Conservation (phyloP, 352 stramenopile genomes). For the Phytophthora cactorum region DNA sequence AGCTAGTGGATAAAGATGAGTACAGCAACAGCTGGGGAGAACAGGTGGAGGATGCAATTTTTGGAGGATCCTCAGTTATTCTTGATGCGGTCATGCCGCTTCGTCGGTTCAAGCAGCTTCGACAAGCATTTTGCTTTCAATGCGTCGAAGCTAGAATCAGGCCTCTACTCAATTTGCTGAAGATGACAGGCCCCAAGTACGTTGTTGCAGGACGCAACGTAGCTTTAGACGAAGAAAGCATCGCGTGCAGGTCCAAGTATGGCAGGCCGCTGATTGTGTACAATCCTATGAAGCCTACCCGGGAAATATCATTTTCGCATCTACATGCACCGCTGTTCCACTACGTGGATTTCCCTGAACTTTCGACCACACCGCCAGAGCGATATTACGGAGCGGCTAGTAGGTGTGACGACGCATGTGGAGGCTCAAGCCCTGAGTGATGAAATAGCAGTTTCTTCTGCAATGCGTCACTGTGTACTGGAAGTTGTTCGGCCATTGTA, state of each 20-base stretch:
- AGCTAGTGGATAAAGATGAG: too few relatives aligned
- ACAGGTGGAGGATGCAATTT: slow-evolving; percentile 20
- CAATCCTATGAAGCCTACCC: slow-evolving; percentile 18
- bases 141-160: slow-evolving; percentile 13
- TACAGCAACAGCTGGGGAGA: background rate
- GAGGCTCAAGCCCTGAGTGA: too few relatives aligned
- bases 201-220: slow-evolving; percentile 5
- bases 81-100: slow-evolving; percentile 34
- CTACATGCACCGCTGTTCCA: slow-evolving; percentile 1
- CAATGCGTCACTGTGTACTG: background rate
- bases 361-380: too few relatives aligned
- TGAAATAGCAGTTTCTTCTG: background rate
- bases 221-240: too few relatives aligned
- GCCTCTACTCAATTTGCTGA: background rate
- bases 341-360: too few relatives aligned
- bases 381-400: too few relatives aligned
- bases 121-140: slow-evolving; percentile 36
- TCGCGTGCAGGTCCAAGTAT: too few relatives aligned
- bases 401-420: too few relatives aligned
- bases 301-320: slow-evolving; percentile 27
- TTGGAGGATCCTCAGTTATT: background rate
- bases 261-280: slow-evolving; percentile 6
- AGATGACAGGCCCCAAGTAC: background rate
- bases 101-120: slow-evolving; percentile 32
- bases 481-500: background rate